Conservation (phyloP, 23 red algal species). For the Gracilariopsis chorda region DNA sequence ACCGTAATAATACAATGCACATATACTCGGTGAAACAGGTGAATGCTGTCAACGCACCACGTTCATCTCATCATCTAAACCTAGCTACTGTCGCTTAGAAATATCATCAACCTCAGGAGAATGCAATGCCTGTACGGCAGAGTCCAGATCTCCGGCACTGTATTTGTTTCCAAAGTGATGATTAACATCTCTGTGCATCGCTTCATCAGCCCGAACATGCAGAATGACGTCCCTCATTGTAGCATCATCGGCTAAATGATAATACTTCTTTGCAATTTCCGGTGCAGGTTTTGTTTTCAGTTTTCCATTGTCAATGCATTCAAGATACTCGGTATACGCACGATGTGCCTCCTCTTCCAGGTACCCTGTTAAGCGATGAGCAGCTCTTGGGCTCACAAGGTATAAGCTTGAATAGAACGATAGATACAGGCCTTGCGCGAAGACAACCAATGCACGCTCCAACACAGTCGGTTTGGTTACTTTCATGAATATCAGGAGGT, state of each 20-base stretch:
- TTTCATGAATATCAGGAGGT: conserved; percentile 89
- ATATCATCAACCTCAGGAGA: not conserved
- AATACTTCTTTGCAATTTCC: conserved; percentile 88
- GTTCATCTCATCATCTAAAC: too few species aligned
- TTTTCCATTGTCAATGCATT: conserved; percentile 80
- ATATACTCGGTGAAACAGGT: too few species aligned
- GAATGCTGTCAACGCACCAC: too few species aligned
- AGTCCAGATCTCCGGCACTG: conserved; percentile 19
- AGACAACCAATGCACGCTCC: conserved; percentile 81
- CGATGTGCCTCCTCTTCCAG: conserved; percentile 94
- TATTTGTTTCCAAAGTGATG: conserved; percentile 69
- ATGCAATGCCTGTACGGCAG: not conserved
- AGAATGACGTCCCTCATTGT: conserved; percentile 91
- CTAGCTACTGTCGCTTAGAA: not conserved
- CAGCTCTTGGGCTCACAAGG: conserved; percentile 50
- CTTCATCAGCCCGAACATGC: conserved; percentile 89
- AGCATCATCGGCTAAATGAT: conserved; percentile 66
- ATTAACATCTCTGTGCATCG: conserved; percentile 67
- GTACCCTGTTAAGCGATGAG: conserved; percentile 95
- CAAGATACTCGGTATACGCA: conserved; percentile 92
- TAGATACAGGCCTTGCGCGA: conserved; percentile 86
- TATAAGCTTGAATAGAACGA: conserved; percentile 87
- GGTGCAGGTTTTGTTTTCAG: conserved; percentile 89
- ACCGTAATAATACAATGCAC: too few species aligned
- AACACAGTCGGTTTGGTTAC: conserved; percentile 74